Conservation (phyloP, 306 rosid genomes). For the Malus sylvestris region DNA sequence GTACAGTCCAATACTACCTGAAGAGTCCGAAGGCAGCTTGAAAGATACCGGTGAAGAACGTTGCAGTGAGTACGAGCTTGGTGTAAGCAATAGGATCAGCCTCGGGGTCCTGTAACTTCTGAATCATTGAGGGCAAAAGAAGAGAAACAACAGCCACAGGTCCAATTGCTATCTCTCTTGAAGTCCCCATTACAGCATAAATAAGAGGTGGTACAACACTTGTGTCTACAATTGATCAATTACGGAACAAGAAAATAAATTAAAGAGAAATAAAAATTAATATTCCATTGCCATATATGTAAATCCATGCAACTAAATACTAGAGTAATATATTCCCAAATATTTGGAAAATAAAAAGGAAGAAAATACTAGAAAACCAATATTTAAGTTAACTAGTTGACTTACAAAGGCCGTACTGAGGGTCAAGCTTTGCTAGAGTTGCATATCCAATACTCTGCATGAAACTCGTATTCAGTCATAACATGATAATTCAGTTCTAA, state of each 20-base stretch:
- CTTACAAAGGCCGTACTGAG: constrained; percentile 91
- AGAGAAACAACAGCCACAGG: constrained; percentile 87
- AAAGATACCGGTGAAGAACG: constrained; percentile 78
- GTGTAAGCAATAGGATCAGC: constrained; percentile 52
- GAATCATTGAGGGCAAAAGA: constrained; percentile 66
- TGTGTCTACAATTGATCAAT: constrained; percentile 39
- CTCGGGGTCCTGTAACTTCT: constrained; percentile 49
- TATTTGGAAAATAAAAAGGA: not conserved
- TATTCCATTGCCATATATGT: too few species aligned
- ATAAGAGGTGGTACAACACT: constrained; percentile 88
- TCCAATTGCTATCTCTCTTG: constrained; percentile 79
- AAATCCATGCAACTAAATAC: too few species aligned
- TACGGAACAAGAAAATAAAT: too few species aligned
- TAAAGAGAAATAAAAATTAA: too few species aligned
- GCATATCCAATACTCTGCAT: constrained; percentile 93
- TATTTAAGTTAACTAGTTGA: not conserved
- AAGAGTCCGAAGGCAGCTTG: constrained; percentile 71
- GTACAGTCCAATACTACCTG: constrained; percentile 27
- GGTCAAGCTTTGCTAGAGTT: constrained; percentile 73
- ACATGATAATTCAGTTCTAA: too few species aligned
- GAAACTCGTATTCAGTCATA: not conserved
- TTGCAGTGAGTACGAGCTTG: constrained; percentile 56
- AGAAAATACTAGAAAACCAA: not conserved
- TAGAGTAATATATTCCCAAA: too few species aligned
- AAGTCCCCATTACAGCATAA: constrained; percentile 84